Percentiles rank a stretch among this genome's conserved stretches.
phyloP scores from a whole-genome alignment of 768 basidiomycete species.

The Thelephora ganbajun region DNA sequence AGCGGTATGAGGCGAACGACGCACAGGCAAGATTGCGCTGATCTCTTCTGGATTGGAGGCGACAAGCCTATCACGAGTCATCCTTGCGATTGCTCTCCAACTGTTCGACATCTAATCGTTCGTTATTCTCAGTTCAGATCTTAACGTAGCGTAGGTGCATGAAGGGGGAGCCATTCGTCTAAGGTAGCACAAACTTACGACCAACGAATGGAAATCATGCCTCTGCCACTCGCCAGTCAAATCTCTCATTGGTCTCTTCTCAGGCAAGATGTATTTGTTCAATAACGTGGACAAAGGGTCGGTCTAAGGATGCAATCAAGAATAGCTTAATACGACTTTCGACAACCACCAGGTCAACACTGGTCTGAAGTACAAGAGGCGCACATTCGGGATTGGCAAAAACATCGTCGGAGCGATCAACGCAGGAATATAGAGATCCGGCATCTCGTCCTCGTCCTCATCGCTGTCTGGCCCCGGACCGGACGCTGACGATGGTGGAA shows the following conservation, averaged over 20 bases:
- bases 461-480: too few species aligned
- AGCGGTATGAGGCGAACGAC: slow-evolving; percentile 12
- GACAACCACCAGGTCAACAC: slow-evolving; percentile 48
- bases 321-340: slow-evolving; percentile 24
- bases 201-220: slow-evolving; percentile 63
- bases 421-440: too few species aligned
- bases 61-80: slow-evolving; percentile 72
- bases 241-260: slow-evolving; percentile 62
- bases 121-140: neutral
- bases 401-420: slow-evolving; percentile 34
- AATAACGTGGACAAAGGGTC: slow-evolving; percentile 72
- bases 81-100: slow-evolving; percentile 73
- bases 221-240: slow-evolving; percentile 60
- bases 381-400: slow-evolving; percentile 81
- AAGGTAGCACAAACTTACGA: slow-evolving; percentile 36
- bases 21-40: slow-evolving; percentile 48
- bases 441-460: too few species aligned
- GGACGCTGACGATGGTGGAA: too few species aligned
- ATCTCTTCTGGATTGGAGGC: slow-evolving; percentile 57
- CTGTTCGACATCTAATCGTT: slow-evolving; percentile 66
- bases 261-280: slow-evolving; percentile 72
- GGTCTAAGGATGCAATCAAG: slow-evolving; percentile 34
- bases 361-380: slow-evolving; percentile 35
- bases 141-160: too few species aligned
- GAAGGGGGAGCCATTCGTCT: neutral